phyloP scores from a whole-genome alignment of 495 filamentous ascomycete species.

The Xylaria curta region DNA sequence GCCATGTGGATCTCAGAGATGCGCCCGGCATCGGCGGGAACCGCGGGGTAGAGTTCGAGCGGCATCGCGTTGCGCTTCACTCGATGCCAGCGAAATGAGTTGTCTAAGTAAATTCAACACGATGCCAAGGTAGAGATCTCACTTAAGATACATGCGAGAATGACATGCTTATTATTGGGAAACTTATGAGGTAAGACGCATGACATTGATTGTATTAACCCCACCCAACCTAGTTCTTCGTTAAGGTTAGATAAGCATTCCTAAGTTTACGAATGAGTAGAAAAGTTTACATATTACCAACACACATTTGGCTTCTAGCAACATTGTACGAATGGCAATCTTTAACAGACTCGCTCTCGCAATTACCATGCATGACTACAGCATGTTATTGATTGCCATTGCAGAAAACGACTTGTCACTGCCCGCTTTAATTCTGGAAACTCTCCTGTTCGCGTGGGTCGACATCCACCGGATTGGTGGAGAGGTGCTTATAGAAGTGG shows the following conservation, averaged over 20 bases:
- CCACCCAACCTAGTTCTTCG: no score
- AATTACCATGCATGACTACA: neutral
- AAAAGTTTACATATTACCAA: neutral
- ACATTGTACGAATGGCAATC: no score
- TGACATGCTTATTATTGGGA: neutral
- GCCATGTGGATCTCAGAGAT: slow-evolving; percentile 51
- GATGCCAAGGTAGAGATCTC: no score
- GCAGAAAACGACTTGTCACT: neutral
- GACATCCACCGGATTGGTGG: neutral
- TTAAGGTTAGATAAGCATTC: neutral
- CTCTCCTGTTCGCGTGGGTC: neutral
- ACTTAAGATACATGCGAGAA: neutral
- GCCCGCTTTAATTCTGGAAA: neutral
- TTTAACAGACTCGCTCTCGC: neutral
- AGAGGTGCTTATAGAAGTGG: neutral
- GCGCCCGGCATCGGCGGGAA: slow-evolving; percentile 39
- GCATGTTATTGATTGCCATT: neutral
- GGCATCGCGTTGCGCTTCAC: neutral
- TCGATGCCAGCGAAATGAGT: neutral
- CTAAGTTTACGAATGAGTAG: neutral
- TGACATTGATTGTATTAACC: no score
- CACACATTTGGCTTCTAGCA: neutral
- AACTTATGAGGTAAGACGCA: neutral
- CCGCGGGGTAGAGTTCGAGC: slow-evolving; percentile 26
- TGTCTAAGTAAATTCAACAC: neutral